Percentiles rank a stretch among this genome's conserved stretches.
phyloP scores from a whole-genome alignment of 2,329 filamentous ascomycete species.

The Monilinia laxa region DNA sequence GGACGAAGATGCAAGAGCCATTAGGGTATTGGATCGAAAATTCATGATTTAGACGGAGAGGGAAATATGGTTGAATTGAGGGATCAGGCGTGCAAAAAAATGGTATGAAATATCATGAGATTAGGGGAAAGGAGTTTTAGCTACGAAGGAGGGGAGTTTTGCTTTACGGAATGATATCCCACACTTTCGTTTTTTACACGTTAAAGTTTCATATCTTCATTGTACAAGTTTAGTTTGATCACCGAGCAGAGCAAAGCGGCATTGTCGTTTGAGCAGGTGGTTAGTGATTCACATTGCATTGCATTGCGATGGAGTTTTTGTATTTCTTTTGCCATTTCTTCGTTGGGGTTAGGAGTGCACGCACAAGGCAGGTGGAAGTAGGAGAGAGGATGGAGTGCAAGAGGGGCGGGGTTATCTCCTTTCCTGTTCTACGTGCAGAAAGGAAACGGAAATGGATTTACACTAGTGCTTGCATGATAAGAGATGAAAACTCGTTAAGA shows the following conservation, averaged over 20 bases:
- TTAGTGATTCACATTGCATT: background rate
- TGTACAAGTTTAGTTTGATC: constrained; percentile 7
- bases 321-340: background rate
- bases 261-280: background rate
- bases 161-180: constrained; percentile 21
- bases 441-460: background rate
- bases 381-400: background rate
- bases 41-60: constrained; percentile 42
- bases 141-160: constrained; percentile 13
- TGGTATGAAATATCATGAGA: background rate
- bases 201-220: background rate
- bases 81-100: constrained; percentile 19
- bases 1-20: constrained; percentile 64
- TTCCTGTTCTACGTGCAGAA: background rate
- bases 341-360: background rate
- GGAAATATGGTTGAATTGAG: background rate
- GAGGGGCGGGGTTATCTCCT: background rate
- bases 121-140: constrained; percentile 3
- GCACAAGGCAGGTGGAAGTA: background rate
- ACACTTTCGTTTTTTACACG: constrained; percentile 15
- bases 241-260: background rate
- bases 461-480: background rate
- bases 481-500: background rate
- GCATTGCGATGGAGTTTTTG: constrained; percentile 14
- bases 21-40: constrained; percentile 64